Percentiles rank a stretch among this genome's conserved stretches.
phyloP scores from a whole-genome alignment of 1,284 basidiomycete species.

The Dichomitus squalens region DNA sequence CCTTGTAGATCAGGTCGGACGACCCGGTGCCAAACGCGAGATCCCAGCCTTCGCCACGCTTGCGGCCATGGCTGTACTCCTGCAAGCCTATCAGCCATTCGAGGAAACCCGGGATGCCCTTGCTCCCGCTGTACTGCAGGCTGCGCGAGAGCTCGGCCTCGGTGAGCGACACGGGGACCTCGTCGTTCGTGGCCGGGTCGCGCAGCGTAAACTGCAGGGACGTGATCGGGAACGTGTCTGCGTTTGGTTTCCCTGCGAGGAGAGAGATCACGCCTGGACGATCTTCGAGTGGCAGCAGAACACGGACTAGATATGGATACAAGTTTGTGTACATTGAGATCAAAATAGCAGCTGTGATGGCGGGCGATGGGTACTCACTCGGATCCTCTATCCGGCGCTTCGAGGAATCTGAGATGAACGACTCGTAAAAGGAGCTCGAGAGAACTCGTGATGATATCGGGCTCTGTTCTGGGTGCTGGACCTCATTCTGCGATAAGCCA shows the following conservation, averaged over 20 bases:
- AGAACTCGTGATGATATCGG: conserved; percentile 28
- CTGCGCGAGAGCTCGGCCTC: conserved; percentile 59
- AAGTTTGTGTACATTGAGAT: neutral
- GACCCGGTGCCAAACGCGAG: conserved; percentile 82
- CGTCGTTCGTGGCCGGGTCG: conserved; percentile 46
- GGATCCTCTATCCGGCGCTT: conserved; percentile 57
- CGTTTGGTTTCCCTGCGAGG: conserved; percentile 85
- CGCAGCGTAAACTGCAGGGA: conserved; percentile 62
- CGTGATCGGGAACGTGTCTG: conserved; percentile 88
- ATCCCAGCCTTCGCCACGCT: conserved; percentile 64
- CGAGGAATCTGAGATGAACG: conserved; percentile 56
- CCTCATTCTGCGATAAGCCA: neutral
- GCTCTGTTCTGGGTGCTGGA: neutral
- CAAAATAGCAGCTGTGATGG: neutral
- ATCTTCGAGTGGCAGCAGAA: conserved; percentile 75
- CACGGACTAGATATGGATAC: conserved; percentile 28
- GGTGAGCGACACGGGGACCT: conserved; percentile 51
- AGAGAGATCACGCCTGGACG: conserved; percentile 84
- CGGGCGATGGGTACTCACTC: conserved; percentile 47
- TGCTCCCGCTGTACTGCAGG: conserved; percentile 78
- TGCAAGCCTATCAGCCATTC: conserved; percentile 74
- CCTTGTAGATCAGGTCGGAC: conserved; percentile 90
- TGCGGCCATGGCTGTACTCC: conserved; percentile 61
- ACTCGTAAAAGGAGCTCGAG: conserved; percentile 49
- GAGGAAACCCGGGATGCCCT: conserved; percentile 67